These are phyloP conservation scores for Endocladia muricata DNA, from an alignment of 31 red algal species.

Conservation along the genomic window DNA sequence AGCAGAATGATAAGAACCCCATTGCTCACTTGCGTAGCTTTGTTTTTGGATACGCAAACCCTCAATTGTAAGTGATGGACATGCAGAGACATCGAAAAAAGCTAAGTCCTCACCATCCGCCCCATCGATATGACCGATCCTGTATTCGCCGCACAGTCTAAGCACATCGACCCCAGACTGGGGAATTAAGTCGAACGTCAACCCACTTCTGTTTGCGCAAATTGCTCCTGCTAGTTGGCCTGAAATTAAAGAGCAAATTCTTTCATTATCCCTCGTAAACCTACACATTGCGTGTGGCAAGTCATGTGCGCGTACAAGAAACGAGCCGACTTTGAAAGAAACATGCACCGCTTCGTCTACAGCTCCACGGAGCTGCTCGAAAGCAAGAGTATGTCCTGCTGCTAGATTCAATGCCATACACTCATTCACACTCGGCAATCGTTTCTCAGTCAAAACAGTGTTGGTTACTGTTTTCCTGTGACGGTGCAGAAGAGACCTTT, in stretches of 20 bases:
- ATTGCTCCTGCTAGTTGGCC: conserved; percentile 11
- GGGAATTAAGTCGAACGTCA: conserved; percentile 11
- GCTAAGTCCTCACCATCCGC: too few relatives aligned
- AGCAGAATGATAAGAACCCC: conserved; percentile 35
- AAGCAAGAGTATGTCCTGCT: conserved; percentile 12
- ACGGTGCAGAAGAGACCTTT: conserved; percentile 17
- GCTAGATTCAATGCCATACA: conserved; percentile 44
- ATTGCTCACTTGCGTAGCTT: conserved; percentile 23
- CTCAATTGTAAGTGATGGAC: conserved; percentile 31
- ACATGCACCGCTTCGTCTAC: conserved; percentile 42
- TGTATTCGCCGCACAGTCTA: conserved; percentile 2
- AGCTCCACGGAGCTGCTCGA: neutral
- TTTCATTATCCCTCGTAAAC: conserved; percentile 9
- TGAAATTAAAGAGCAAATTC: conserved; percentile 26
- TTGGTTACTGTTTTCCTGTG: conserved; percentile 5
- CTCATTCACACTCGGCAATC: conserved; percentile 34
- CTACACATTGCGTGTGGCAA: conserved; percentile 45
- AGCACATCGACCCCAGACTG: neutral
- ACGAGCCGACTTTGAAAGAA: conserved; percentile 27
- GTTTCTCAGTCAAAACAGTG: conserved; percentile 17
- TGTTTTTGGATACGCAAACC: conserved; percentile 31
- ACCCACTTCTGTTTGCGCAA: conserved; percentile 25
- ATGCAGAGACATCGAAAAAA: neutral
- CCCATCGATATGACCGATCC: neutral
- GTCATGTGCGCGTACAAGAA: conserved; percentile 35